Evolutionary conservation across 352 stramenopile genomes (phyloP).

Genomic region (Pythium brachiatum): DNA sequence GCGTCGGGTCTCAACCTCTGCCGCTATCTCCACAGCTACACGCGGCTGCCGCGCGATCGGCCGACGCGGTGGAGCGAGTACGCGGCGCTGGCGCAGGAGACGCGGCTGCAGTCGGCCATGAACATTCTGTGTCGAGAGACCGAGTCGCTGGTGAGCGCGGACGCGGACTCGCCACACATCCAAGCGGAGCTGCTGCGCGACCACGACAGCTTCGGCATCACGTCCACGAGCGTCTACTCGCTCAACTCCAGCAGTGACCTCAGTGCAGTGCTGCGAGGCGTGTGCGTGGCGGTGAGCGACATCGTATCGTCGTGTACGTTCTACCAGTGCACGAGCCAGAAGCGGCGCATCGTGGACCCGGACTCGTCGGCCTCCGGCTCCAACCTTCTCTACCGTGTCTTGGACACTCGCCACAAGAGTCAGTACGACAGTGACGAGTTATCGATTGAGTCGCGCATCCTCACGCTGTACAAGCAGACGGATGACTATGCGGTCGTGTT

Average conservation of each 20-base stretch:
- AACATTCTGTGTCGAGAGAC: slow-evolving; percentile 1
- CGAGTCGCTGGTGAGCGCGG: background rate
- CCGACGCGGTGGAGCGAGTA: slow-evolving; percentile 10
- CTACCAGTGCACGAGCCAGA: slow-evolving; percentile 1
- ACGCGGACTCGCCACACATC: slow-evolving; percentile 3
- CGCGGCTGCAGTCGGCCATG: background rate
- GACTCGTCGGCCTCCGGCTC: slow-evolving; percentile 24
- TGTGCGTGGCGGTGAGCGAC: slow-evolving; percentile 28
- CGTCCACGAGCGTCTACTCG: slow-evolving; percentile 32
- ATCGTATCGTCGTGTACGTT: slow-evolving; percentile 15
- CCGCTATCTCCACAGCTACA: background rate
- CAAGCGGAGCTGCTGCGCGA: slow-evolving; percentile 7
- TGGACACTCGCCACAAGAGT: slow-evolving; percentile 14
- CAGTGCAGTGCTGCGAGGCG: slow-evolving; percentile 15
- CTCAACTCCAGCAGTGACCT: slow-evolving; percentile 32
- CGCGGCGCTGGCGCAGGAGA: slow-evolving; percentile 1
- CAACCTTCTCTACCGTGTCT: slow-evolving; percentile 16
- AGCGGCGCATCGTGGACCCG: background rate
- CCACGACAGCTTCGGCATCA: slow-evolving; percentile 3
- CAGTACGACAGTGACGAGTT: slow-evolving; percentile 5
- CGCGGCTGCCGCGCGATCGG: background rate
- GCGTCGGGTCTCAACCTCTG: background rate
- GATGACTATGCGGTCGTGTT: slow-evolving; percentile 27
- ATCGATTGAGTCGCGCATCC: slow-evolving; percentile 28
- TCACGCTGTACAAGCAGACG: slow-evolving; percentile 29